Conservation (phyloP, 768 basidiomycete species). For the Rhodotorula paludigena region DNA sequence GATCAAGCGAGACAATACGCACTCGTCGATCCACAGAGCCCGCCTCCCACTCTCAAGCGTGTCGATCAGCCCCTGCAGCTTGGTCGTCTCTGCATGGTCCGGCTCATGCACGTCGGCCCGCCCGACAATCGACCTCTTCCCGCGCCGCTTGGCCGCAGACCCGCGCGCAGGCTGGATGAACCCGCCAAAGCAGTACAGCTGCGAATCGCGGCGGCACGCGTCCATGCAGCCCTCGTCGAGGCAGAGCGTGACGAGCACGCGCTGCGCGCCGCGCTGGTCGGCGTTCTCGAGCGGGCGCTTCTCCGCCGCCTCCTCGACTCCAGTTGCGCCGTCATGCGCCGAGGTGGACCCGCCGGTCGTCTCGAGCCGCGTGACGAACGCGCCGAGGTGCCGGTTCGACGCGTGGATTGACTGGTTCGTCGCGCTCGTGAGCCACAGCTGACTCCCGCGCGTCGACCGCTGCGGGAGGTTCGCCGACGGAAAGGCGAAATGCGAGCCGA, state of each 20-base stretch:
- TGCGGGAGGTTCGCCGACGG: not conserved
- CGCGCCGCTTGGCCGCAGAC: too few species aligned
- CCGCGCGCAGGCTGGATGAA: too few species aligned
- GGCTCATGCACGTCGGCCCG: too few species aligned
- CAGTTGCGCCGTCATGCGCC: not conserved
- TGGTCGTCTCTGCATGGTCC: constrained; percentile 6
- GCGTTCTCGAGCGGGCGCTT: not conserved
- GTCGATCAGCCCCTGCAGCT: constrained; percentile 6
- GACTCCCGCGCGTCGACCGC: not conserved
- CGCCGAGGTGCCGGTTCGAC: constrained; percentile 5
- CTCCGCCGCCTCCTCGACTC: not conserved
- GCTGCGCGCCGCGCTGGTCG: not conserved
- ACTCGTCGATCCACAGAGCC: constrained; percentile 14
- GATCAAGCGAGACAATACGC: not conserved
- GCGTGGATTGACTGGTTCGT: constrained; percentile 1
- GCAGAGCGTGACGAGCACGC: constrained; percentile 3
- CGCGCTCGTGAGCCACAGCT: constrained; percentile 21
- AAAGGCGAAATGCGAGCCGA: constrained; percentile 21
- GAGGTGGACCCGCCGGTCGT: not conserved
- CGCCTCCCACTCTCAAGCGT: constrained; percentile 15
- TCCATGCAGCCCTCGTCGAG: constrained; percentile 20
- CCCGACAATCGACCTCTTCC: too few species aligned
- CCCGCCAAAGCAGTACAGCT: constrained; percentile 21
- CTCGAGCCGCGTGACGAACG: not conserved
- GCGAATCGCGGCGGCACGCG: not conserved